phyloP scores from a whole-genome alignment of 176 grass and related monocot species.

The Oryza glumipatula region DNA sequence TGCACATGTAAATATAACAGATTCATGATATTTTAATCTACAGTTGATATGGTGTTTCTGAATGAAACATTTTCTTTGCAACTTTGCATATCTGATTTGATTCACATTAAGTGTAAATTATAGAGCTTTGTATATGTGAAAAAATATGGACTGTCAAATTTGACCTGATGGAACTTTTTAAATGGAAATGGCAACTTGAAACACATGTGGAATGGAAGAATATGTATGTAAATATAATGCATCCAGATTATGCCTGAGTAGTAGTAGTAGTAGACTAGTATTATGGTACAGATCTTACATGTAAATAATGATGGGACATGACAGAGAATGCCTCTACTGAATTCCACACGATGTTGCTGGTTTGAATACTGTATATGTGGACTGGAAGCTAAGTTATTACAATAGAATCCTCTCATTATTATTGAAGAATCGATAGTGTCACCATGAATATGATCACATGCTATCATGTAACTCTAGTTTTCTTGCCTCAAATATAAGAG shows the following conservation, averaged over 20 bases:
- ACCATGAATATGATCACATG: background rate
- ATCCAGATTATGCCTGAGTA: background rate
- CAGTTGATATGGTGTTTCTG: background rate
- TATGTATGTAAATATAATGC: background rate
- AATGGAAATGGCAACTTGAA: background rate
- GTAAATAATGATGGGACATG: background rate
- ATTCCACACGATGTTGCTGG: background rate
- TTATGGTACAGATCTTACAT: slow-evolving; percentile 9
- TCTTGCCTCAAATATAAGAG: background rate
- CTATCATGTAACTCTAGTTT: background rate
- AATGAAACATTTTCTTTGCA: background rate
- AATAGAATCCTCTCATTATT: background rate
- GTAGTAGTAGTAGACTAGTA: no score
- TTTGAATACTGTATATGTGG: slow-evolving; percentile 5
- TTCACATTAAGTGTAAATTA: background rate
- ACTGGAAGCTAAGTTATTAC: background rate
- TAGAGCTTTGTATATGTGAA: background rate
- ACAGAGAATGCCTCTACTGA: background rate
- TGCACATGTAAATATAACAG: background rate
- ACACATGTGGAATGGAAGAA: background rate
- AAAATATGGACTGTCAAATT: background rate
- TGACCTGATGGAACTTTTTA: no score
- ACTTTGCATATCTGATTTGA: background rate
- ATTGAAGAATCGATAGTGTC: background rate
- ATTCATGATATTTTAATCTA: background rate